These are phyloP conservation scores for Russula emetica DNA, from an alignment of 768 basidiomycete species.

Conservation along the genomic window DNA sequence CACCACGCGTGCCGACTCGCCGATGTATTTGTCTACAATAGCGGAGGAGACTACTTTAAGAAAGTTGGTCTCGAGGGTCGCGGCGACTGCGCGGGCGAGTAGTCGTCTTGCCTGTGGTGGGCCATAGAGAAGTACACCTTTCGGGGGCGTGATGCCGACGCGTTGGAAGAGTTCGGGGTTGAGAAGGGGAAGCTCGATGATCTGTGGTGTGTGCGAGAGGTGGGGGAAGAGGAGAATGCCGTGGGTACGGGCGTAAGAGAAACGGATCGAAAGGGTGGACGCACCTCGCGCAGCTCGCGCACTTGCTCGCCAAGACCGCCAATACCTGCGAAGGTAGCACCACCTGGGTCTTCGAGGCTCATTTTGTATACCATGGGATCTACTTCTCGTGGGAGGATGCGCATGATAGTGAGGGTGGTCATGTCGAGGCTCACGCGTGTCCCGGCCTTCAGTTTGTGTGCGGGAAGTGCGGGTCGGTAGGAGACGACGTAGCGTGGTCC, in stretches of 20 bases:
- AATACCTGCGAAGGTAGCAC: slow-evolving; percentile 93
- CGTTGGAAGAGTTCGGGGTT: slow-evolving; percentile 91
- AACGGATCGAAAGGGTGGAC: slow-evolving; percentile 28
- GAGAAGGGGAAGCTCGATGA: slow-evolving; percentile 92
- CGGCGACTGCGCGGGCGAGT: slow-evolving; percentile 92
- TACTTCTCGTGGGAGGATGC: slow-evolving; percentile 94
- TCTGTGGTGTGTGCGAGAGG: slow-evolving; percentile 42
- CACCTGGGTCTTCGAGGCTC: slow-evolving; percentile 96
- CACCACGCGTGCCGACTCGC: slow-evolving; percentile 92
- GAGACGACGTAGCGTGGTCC: slow-evolving; percentile 99
- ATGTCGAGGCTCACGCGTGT: slow-evolving; percentile 97
- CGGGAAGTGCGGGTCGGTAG: slow-evolving; percentile 89
- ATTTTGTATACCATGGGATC: slow-evolving; percentile 99
- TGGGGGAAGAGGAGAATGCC: background rate
- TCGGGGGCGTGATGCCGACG: slow-evolving; percentile 96
- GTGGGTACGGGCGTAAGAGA: background rate
- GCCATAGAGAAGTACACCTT: slow-evolving; percentile 93
- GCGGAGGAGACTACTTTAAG: slow-evolving; percentile 98
- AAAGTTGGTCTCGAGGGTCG: slow-evolving; percentile 92
- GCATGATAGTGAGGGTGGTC: slow-evolving; percentile 99
- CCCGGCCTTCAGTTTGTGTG: slow-evolving; percentile 85
- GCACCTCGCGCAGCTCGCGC: slow-evolving; percentile 88
- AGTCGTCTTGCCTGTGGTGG: slow-evolving; percentile 98
- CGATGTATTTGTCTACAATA: slow-evolving; percentile 98
- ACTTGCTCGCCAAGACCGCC: slow-evolving; percentile 96